Evolutionary conservation across 1,284 basidiomycete species (phyloP).

Genomic region (Irpex sp.): DNA sequence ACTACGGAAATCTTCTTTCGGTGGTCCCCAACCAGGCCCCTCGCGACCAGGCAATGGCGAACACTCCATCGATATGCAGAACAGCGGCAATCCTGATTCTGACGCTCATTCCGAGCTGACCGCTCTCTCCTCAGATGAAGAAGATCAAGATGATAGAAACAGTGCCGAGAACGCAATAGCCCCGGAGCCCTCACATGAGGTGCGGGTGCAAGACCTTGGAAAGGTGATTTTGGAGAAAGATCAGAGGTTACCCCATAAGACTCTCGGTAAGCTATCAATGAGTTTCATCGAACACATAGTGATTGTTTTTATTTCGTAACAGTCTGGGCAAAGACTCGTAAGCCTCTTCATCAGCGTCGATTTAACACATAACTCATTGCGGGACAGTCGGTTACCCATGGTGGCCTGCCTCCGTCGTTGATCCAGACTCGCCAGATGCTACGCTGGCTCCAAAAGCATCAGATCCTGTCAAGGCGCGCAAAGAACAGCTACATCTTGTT

Average conservation of each 20-base stretch:
- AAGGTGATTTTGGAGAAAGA: constrained; percentile 25
- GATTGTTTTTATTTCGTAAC: constrained; percentile 2
- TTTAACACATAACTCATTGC: background rate
- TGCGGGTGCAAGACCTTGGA: constrained; percentile 11
- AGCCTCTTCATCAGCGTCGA: constrained; percentile 9
- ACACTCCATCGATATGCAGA: background rate
- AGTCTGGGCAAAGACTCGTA: constrained; percentile 44
- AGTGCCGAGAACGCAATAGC: background rate
- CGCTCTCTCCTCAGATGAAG: constrained; percentile 24
- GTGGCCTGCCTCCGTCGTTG: constrained; percentile 42
- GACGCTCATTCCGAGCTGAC: constrained; percentile 28
- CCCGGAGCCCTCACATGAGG: background rate
- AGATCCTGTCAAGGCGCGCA: constrained; percentile 16
- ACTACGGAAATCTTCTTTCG: constrained; percentile 5
- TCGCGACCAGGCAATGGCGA: background rate
- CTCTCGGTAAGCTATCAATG: constrained; percentile 29
- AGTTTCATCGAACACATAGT: background rate
- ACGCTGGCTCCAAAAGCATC: constrained; percentile 33
- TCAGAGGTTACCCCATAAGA: constrained; percentile 29
- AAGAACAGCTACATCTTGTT: constrained; percentile 35
- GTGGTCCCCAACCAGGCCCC: background rate
- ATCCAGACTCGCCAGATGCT: constrained; percentile 32
- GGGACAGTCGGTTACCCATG: constrained; percentile 36
- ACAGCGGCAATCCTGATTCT: background rate
- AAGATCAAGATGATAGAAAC: constrained; percentile 4